phyloP scores from a whole-genome alignment of 2,329 filamentous ascomycete genomes.

The Aspergillus hiratsukae region DNA sequence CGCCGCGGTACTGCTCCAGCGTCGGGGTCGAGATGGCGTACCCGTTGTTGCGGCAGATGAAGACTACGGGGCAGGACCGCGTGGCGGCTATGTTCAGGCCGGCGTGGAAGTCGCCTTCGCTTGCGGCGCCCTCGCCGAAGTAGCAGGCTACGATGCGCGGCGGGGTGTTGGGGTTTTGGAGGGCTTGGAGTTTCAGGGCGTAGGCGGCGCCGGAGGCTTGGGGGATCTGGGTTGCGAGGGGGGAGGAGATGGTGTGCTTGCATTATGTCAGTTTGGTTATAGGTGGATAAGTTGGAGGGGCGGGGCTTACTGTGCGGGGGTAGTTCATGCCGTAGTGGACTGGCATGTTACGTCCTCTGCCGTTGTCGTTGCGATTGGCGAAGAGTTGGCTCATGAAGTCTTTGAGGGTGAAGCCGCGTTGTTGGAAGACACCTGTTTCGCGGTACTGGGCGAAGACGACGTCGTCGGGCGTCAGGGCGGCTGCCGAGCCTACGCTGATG shows the following conservation, averaged over 20 bases:
- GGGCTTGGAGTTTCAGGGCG: constrained; percentile 74
- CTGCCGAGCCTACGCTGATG: constrained; percentile 82
- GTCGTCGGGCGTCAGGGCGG: constrained; percentile 75
- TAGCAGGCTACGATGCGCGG: constrained; percentile 73
- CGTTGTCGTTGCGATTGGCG: constrained; percentile 74
- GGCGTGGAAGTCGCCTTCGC: constrained; percentile 87
- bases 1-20: constrained; percentile 83
- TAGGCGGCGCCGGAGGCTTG: constrained; percentile 86
- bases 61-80: constrained; percentile 78
- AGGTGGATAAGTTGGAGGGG: neutral
- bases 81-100: constrained; percentile 89
- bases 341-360: constrained; percentile 89
- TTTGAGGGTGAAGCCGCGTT: constrained; percentile 78
- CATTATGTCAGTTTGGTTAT: constrained; percentile 43
- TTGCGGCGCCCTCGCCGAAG: constrained; percentile 87
- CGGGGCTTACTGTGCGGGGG: constrained; percentile 67
- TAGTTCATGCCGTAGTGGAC: constrained; percentile 87
- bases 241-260: constrained; percentile 79
- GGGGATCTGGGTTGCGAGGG: constrained; percentile 82
- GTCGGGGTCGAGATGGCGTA: constrained; percentile 89
- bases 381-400: constrained; percentile 97
- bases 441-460: constrained; percentile 93
- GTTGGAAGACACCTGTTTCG: constrained; percentile 84
- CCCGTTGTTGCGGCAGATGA: constrained; percentile 89
- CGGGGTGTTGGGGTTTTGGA: constrained; percentile 64